Evolutionary conservation across 768 basidiomycete genomes (phyloP), one percentile per base, ranked within the genome.

Genomic region (Sarcodon sp.): DNA sequence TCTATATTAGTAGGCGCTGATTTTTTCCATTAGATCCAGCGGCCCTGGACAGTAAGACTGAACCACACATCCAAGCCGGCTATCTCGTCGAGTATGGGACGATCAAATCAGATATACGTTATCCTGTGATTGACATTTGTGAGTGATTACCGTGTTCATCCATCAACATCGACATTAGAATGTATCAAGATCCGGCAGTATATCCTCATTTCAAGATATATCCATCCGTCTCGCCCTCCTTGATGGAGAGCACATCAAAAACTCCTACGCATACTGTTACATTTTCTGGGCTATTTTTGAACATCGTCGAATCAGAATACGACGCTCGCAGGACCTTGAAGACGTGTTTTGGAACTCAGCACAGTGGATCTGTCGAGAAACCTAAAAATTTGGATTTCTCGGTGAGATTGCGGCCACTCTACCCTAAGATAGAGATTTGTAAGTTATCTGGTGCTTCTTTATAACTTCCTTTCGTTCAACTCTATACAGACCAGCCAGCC

Each of bases 171-270:
- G 44, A 32, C 47, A 32, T 13, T 36, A 36, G 12, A 18, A 9
- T 36, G 13, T 4, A 7, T 44, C 11, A 47, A 61, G 60, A 61
- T 35, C 43, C 47, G 13, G 49, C 62, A 9, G 51, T 55, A 21
- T 63, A 61, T 45, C 61, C 59, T 38, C 43, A 59, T 39, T 44
- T 61, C n/a, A 54, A 62, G 43, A 49, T 57, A 6, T 58, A 50
- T 35, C 56, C 58, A 27, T 47, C 39, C 21, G 15, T 33, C 10
- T 39, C 13, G 34, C 12, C 27, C 6, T 41, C 34, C 34, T 16
- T 34, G 31, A 27, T 11, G 10, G 37, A n/a, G 21, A 32, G 7
- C 16, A 2, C 8, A 15, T 27, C 46, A 12, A 31, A 7, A n/a
- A 16, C n/a, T 15, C 15, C n/a, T 7, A 21, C 33, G 7, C 21